Base-by-base conservation (phyloP, 2,329 filamentous ascomycete species). In the Cladophialophora yegresii region DNA sequence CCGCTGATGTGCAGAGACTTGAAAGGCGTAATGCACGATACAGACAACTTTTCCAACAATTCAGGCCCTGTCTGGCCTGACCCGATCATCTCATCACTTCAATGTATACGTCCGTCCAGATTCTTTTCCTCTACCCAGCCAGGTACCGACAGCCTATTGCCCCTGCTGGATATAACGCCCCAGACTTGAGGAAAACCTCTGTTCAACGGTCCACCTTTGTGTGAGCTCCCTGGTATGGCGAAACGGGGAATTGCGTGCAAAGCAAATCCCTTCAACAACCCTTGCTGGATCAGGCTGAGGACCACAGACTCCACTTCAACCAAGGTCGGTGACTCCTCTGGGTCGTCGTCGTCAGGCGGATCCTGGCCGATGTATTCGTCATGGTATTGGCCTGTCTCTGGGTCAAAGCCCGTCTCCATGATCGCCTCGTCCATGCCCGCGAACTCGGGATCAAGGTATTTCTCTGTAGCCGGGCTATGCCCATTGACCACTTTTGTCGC, bases 251-350 rank as follows among this genome's bases (percentile, higher is more conserved):
- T 87, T 28, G 84, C 84, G 72, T 96, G 91, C 16, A 90, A 90
- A 30, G 97, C 84, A 73, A 93, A 97, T 1, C 93, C 93, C 70
- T 89, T 87, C 74, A 97, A 82, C 26, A 96, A 80, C 0, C 90
- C 91, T 76, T 96, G 91, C 56, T 89, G 86, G 22, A 96, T 85
- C 12, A 97, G 83, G 10, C 88, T 88, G 0, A 90, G 86, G 12
- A 96, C 83, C 55, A 91, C 87, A 51, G 87, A 87, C 77, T 96
- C 92, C n/a, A 96, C 81, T 70, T 91, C 88, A 13, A 84, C 78
- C 40, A 84, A 77, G 45, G 85, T 82, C 8, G 70, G 70, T 23
- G 45, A 63, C 13, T 61, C 57, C 43, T 58, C 63, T 5, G 36
- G 8, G 16, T 62, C 43, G 8, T 47, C 45, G 9, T n/a, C 33